phyloP scores from a whole-genome alignment of 1,284 basidiomycete genomes.

The Trametes polyzona region DNA sequence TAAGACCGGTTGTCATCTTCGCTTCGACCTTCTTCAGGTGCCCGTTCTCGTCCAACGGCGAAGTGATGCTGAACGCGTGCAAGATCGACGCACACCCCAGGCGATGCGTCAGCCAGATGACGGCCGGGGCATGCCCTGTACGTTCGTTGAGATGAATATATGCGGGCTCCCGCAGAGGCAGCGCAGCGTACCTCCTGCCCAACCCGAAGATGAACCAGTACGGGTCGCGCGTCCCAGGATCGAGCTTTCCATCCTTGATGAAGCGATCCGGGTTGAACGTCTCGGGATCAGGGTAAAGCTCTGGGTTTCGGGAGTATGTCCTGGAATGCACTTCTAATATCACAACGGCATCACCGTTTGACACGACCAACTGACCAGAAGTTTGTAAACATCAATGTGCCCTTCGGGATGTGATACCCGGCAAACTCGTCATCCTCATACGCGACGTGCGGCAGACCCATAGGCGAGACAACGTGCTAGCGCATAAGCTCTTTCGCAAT shows the following conservation, averaged over 20 bases:
- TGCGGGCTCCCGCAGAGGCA: too few relatives aligned
- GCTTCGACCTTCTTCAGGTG: background rate
- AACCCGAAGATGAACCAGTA: slow-evolving; percentile 22
- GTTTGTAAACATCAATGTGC: slow-evolving; percentile 20
- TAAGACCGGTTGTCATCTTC: background rate
- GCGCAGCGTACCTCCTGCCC: slow-evolving; percentile 24
- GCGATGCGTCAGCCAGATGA: slow-evolving; percentile 21
- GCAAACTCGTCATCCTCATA: slow-evolving; percentile 22
- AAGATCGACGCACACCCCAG: slow-evolving; percentile 22
- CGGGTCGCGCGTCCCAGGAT: slow-evolving; percentile 19
- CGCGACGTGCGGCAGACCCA: slow-evolving; percentile 16
- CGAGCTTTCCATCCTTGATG: slow-evolving; percentile 24
- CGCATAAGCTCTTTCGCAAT: slow-evolving; percentile 37
- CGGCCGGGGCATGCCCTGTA: slow-evolving; percentile 29
- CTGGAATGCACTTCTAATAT: too few relatives aligned
- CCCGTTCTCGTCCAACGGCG: background rate
- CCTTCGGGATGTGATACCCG: slow-evolving; percentile 26
- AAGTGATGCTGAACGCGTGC: slow-evolving; percentile 12
- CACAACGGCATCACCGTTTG: too few relatives aligned
- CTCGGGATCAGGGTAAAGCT: slow-evolving; percentile 22
- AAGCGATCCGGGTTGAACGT: slow-evolving; percentile 26
- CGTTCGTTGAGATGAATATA: background rate
- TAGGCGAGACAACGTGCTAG: slow-evolving; percentile 28
- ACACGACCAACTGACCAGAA: slow-evolving; percentile 3
- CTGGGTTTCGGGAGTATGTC: slow-evolving; percentile 21